Evolutionary conservation across 768 basidiomycete genomes (phyloP), one percentile per base, ranked within the genome.

Genomic region (Lactarius tabidus): DNA sequence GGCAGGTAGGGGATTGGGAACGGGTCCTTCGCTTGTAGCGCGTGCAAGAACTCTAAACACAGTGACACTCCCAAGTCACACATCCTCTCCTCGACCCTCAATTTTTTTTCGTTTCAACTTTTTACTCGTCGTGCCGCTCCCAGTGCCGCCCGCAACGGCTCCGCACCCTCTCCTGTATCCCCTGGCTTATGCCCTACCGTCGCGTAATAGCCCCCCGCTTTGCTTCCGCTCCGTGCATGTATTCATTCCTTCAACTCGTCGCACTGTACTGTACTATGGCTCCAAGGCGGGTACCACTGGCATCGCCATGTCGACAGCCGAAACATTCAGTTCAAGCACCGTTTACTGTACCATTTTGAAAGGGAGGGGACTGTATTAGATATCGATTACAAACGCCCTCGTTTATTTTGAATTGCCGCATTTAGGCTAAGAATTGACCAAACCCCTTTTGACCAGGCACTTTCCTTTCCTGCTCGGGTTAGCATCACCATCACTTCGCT

Each of bases 381-480:
- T 35, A 61, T 3, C 28, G 18, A 28, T 29, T 33, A 23, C n/a
- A 29, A 45, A 57, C 26, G 41, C 26, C n/a, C 38, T 59, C 57
- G 39, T 64, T 53, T 52, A 58, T 63, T 31, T 51, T 57, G 60
- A 65, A 61, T 62, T 65, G 59, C 64, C 60, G 60, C 64, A 36
- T 55, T 20, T 55, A 55, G 54, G 54, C 54, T 29, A 55, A 55
- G 54, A 55, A 23, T 14, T 55, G 54, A 35, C 54, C 54, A 60
- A 14, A 43, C 26, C 65, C 57, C 52, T 54, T 51, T 59, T 62
- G 65, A 62, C 51, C 61, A 66, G 65, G 65, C 65, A 66, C 65
- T 62, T 66, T 57, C 57, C 60, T 66, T 66, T 62, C 65, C 65
- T 48, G 56, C 60, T 62, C 23, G n/a, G 65, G 65, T 62, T 66